A percentile compares a stretch with the other conserved stretches of the same genome.
phyloP scores from a whole-genome alignment of 805 yeast genomes.

The Sungouiozyma ichnusensis region DNA sequence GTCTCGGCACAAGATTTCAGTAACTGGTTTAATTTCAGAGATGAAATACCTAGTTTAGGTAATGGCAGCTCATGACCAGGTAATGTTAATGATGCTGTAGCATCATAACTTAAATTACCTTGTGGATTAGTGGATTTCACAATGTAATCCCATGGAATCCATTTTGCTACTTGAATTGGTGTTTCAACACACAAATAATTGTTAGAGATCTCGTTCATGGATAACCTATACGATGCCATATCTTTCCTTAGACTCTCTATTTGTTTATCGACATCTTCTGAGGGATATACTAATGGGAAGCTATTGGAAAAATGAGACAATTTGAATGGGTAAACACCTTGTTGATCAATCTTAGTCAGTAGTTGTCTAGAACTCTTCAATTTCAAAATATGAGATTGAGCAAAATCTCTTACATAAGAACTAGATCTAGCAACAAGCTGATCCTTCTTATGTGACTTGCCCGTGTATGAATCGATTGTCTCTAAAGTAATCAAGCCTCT shows the following conservation, averaged over 20 bases:
- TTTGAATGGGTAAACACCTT: constrained; percentile 88
- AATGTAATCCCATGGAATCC: constrained; percentile 58
- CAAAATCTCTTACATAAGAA: constrained; percentile 74
- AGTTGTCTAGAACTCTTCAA: constrained; percentile 64
- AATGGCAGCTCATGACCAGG: constrained; percentile 70
- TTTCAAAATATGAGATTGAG: constrained; percentile 68
- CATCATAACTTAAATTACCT: constrained; percentile 58
- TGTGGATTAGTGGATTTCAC: constrained; percentile 55
- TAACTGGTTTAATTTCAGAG: constrained; percentile 56
- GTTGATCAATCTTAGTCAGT: constrained; percentile 58
- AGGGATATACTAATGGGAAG: constrained; percentile 44
- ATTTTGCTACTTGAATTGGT: constrained; percentile 63
- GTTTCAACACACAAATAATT: constrained; percentile 66
- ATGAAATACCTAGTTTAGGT: constrained; percentile 61
- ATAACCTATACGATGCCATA: constrained; percentile 55
- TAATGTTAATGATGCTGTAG: constrained; percentile 41
- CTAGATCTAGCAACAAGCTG: constrained; percentile 54
- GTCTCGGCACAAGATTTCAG: constrained; percentile 39
- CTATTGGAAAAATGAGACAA: constrained; percentile 53
- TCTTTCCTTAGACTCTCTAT: constrained; percentile 40
- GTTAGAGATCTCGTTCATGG: constrained; percentile 69
- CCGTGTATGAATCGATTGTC: constrained; percentile 52
- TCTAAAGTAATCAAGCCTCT: constrained; percentile 63
- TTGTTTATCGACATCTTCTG: constrained; percentile 26
- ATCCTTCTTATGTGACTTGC: constrained; percentile 45